Evolutionary conservation across 2,329 filamentous ascomycete species (phyloP), one percentile per base, ranked within the genome.

Genomic region (Periconia sp.): DNA sequence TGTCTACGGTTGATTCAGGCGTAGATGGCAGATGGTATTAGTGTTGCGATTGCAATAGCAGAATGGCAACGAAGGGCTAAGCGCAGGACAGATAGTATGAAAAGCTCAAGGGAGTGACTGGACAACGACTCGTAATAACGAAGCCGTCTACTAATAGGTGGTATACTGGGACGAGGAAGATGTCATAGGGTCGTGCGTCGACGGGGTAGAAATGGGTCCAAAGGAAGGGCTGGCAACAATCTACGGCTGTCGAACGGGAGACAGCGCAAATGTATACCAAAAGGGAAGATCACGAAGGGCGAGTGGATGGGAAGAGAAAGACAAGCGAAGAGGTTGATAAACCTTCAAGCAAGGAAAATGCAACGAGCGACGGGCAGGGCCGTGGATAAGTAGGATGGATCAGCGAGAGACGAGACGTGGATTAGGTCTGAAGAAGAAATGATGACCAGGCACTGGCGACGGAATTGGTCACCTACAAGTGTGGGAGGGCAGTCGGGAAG

Each of bases 241-340:
- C 58, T 57, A 66, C 56, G 55, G 57, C 56, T 57, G 54, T 58
- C 50, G 47, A 43, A 41, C 55, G 49, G 56, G 46, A 36, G 52
- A 60, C 58, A 64, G 61, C 52, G 58, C 50, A 57, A 61, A 56
- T 54, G 58, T 61, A 56, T 50, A 65, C 63, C 62, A 64, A 69
- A 63, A 65, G 54, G 57, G 59, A 64, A 67, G 59, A 60, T 55
- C 54, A 65, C 58, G 56, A 64, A 65, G 46, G 46, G 46, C 48
- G 56, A 53, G 52, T 56, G 57, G 54, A 48, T 44, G 59, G n/a
- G 62, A 67, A 66, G 60, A 63, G 58, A 65, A 68, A 64, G 63
- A 65, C 60, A 60, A 68, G 64, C 61, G 65, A 68, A 57, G 63
- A 68, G 65, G 68, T 70, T 70, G 67, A 71, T 71, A 69, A 72